Evolutionary conservation across 2,329 filamentous ascomycete genomes (phyloP).

Genomic region (Camptophora hylomeconis): DNA sequence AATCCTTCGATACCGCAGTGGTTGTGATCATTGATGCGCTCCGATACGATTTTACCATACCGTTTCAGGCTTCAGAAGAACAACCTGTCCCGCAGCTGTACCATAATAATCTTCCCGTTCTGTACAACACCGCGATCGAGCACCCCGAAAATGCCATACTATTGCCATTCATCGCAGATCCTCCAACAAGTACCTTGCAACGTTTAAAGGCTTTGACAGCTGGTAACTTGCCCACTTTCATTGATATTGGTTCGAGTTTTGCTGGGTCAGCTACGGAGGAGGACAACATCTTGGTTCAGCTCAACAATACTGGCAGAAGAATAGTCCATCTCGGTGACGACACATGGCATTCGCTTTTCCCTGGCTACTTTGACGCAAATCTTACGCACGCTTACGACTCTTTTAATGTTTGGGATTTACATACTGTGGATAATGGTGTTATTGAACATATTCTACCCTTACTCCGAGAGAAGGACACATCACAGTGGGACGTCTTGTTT

Average conservation of each 20-base stretch:
- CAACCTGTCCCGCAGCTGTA: constrained; percentile 47
- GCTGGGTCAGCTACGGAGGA: constrained; percentile 91
- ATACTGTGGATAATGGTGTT: constrained; percentile 93
- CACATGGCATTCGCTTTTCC: constrained; percentile 90
- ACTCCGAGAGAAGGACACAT: constrained; percentile 49
- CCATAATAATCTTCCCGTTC: constrained; percentile 75
- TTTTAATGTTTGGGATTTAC: constrained; percentile 95
- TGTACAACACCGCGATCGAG: constrained; percentile 67
- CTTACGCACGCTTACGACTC: constrained; percentile 86
- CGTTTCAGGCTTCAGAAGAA: constrained; percentile 40
- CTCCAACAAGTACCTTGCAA: constrained; percentile 86
- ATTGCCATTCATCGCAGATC: constrained; percentile 90
- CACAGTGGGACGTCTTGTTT: constrained; percentile 85
- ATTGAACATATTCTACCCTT: constrained; percentile 81
- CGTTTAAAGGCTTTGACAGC: constrained; percentile 88
- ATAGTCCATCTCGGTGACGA: constrained; percentile 95
- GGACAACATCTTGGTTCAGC: constrained; percentile 60
- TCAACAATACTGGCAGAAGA: constrained; percentile 53
- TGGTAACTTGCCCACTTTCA: constrained; percentile 84
- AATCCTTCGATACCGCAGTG: constrained; percentile 82
- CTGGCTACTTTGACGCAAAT: constrained; percentile 78
- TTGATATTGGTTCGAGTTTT: constrained; percentile 90
- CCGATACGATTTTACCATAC: constrained; percentile 92
- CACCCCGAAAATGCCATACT: constrained; percentile 75
- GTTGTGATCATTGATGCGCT: constrained; percentile 86